Conservation (phyloP, 2,329 filamentous ascomycete species). For the Colletotrichum sansevieriae region DNA sequence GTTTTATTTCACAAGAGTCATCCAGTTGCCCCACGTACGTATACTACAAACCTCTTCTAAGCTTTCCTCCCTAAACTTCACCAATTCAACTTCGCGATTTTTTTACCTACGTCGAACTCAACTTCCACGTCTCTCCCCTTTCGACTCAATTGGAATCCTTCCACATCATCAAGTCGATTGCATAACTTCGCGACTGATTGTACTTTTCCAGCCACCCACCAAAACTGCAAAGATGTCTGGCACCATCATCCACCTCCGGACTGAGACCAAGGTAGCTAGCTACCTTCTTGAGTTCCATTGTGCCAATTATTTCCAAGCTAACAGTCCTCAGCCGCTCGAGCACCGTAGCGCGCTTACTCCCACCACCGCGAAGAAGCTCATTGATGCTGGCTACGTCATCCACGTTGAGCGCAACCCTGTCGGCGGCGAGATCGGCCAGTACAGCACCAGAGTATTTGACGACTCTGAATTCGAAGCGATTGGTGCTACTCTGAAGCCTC, state of each 20-base stretch:
- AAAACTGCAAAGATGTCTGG: conserved; percentile 42
- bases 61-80: conserved; percentile 15
- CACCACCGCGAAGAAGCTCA: conserved; percentile 66
- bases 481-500: conserved; percentile 74
- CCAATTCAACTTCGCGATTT: conserved; percentile 1
- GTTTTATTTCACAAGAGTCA: conserved; percentile 33
- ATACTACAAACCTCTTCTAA: conserved; percentile 13
- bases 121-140: not conserved
- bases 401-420: conserved; percentile 74
- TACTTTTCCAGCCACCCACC: not conserved
- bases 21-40: conserved; percentile 30
- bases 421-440: no score
- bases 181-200: not conserved
- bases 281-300: not conserved
- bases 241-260: conserved; percentile 63
- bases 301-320: not conserved
- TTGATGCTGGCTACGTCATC: conserved; percentile 78
- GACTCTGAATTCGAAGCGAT: conserved; percentile 72
- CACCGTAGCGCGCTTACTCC: conserved; percentile 60
- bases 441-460: conserved; percentile 67
- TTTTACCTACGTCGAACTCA: not conserved
- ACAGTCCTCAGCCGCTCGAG: conserved; percentile 59
- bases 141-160: conserved; percentile 1
- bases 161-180: not conserved
- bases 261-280: conserved; percentile 62